A percentile compares a stretch with the other conserved stretches of the same genome.
Evolutionary conservation across 1,139 yeast genomes (phyloP).

Genomic region (Nadsonia starkeyi-henricii): DNA sequence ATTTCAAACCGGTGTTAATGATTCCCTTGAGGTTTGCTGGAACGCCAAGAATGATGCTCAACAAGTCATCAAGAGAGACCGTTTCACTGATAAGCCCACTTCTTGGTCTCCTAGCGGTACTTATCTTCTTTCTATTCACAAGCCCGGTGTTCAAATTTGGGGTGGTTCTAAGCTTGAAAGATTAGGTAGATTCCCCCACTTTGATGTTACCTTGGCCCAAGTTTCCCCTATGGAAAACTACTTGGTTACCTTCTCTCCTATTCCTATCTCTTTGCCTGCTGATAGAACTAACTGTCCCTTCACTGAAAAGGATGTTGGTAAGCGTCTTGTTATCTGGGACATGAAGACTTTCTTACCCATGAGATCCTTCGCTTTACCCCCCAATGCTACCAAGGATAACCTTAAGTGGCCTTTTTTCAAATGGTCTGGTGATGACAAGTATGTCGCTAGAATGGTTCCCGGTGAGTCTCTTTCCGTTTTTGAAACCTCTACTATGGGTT

Average conservation of each 20-base stretch:
- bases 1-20: constrained; percentile 48
- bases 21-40: constrained; percentile 80
- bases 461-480: constrained; percentile 77
- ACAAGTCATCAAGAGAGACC: constrained; percentile 66
- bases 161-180: constrained; percentile 64
- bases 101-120: constrained; percentile 93
- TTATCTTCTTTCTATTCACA: constrained; percentile 74
- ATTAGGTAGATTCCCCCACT: constrained; percentile 71
- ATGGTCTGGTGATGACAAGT: constrained; percentile 90
- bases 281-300: constrained; percentile 64
- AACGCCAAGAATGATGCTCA: constrained; percentile 64
- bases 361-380: constrained; percentile 84
- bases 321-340: constrained; percentile 91
- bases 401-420: constrained; percentile 96
- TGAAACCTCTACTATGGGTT: constrained; percentile 54
- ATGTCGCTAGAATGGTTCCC: constrained; percentile 91
- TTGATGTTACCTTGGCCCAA: constrained; percentile 78
- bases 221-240: constrained; percentile 87
- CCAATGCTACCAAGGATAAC: constrained; percentile 21
- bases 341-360: constrained; percentile 69
- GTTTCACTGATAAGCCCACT: constrained; percentile 79
- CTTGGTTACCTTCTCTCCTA: constrained; percentile 81
- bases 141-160: constrained; percentile 94
- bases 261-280: constrained; percentile 57
- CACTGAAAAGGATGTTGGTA: constrained; percentile 81